phyloP scores from a whole-genome alignment of 176 grass and related monocot genomes.

The Rhynchospora pubera region DNA sequence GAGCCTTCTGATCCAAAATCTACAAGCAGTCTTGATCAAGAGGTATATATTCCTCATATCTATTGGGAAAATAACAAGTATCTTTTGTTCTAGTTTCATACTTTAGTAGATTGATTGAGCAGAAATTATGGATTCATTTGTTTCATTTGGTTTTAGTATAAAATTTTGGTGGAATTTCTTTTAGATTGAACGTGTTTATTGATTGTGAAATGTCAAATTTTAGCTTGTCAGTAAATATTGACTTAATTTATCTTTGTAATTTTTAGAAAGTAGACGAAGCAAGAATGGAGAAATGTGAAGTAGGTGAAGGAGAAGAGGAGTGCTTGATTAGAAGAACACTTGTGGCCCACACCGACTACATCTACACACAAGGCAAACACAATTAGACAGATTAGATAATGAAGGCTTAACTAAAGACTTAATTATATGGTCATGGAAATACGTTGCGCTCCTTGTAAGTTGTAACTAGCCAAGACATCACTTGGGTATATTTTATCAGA shows the following conservation, averaged over 20 bases:
- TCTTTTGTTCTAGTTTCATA: background rate
- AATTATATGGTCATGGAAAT: background rate
- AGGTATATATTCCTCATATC: background rate
- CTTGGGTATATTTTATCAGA: background rate
- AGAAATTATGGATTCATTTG: no score
- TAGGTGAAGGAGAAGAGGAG: conserved; percentile 18
- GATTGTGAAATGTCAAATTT: no score
- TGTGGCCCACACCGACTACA: conserved; percentile 42
- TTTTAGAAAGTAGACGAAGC: background rate
- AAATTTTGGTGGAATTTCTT: background rate
- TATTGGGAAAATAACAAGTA: background rate
- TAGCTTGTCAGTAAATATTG: background rate
- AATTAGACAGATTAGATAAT: background rate
- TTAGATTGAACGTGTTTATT: background rate
- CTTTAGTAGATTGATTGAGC: no score
- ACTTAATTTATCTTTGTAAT: background rate
- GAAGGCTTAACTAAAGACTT: background rate
- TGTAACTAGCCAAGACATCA: background rate
- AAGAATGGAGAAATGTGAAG: conserved; percentile 14
- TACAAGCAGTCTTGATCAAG: background rate
- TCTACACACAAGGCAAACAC: conserved; percentile 45
- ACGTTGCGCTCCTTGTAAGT: background rate
- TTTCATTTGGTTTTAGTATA: background rate
- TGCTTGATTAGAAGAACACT: conserved; percentile 38
- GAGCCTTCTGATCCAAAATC: conserved; percentile 19